Evolutionary conservation across 129 eudicot genomes (phyloP), one percentile per base, ranked within the genome.

Genomic region (Escallonia rubra): DNA sequence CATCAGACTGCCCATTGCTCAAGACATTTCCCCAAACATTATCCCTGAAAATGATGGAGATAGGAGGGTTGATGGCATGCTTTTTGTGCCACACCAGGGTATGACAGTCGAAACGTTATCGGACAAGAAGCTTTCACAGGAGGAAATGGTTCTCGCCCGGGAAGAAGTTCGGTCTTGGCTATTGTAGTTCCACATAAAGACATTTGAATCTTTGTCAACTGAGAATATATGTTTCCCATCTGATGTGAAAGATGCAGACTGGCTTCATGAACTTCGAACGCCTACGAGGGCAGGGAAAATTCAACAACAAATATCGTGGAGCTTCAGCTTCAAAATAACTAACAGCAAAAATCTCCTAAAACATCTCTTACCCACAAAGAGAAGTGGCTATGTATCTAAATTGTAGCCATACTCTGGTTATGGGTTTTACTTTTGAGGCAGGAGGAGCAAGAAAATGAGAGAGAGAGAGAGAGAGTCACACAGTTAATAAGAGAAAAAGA

Each of bases 171-270:
- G 81, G 57, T 72, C 78, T 7, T 80, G 70, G 59, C 45, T 74
- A 10, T 42, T 44, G 83, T 81, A 82, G 71, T 83, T 83, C 94
- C 96, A 91, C 11, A 88, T 55, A 63, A 74, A 82, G 44, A 91
- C 80, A 57, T 88, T 83, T 23, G 94, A 91, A 72, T 91, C 96
- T 56, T 91, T 96, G 0, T 85, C 63, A 1, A 83, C 76, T 4
- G 96, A 83, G 52, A 91, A 64, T 7, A 88, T 71, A 65, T 91
- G 96, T 54, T 91, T 80, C 47, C 97, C 97, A 7, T 91, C 90
- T n/a, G 94, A 76, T 1, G 96, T 87, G 73, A 91, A 91, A 59
- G 88, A 81, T 64, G 97, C 93, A 4, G 86, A 73, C 14, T 79
- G 90, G 79, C 75, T 82, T 68, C 86, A 87, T 43, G 96, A 65